A percentile compares a stretch with the other conserved stretches of the same genome.
phyloP scores from a whole-genome alignment of 164 flowering plant genomes.

The Aristolochia californica region DNA sequence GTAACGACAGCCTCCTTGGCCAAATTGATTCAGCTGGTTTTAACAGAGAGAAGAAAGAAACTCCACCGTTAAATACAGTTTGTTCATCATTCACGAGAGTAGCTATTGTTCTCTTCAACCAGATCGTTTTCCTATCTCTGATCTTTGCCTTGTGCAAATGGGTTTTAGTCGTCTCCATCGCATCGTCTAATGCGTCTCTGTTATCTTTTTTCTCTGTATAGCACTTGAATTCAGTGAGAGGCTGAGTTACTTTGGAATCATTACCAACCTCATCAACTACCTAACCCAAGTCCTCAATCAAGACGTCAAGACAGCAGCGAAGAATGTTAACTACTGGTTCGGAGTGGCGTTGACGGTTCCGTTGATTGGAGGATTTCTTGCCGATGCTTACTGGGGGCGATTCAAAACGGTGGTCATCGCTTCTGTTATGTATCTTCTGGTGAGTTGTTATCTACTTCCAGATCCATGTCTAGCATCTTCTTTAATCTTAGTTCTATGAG shows the following conservation, averaged over 20 bases:
- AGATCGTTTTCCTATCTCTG: too few species aligned
- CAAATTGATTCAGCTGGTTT: too few species aligned
- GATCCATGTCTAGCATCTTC: too few species aligned
- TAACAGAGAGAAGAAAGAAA: too few species aligned
- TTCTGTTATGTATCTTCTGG: conserved; percentile 34
- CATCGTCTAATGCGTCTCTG: too few species aligned
- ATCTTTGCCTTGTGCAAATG: too few species aligned
- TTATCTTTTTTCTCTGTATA: conserved; percentile 5
- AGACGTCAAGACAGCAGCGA: conserved; percentile 21
- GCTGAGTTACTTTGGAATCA: conserved; percentile 40
- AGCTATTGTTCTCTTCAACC: too few species aligned
- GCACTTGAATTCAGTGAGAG: conserved; percentile 47
- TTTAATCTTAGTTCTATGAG: too few species aligned
- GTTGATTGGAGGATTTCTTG: conserved; percentile 35
- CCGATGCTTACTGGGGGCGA: conserved; percentile 41
- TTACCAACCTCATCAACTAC: conserved; percentile 32
- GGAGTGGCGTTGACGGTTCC: conserved; percentile 35
- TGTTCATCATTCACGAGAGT: too few species aligned
- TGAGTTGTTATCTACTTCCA: conserved; percentile 17
- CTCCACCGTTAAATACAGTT: too few species aligned
- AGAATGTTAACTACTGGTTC: conserved; percentile 33
- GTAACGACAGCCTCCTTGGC: conserved; percentile 15
- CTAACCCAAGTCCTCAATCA: conserved; percentile 19
- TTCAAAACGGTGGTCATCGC: conserved; percentile 32
- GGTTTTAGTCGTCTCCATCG: too few species aligned